Base-by-base conservation (phyloP, 495 filamentous ascomycete genomes). In the Coniosporium apollinis region DNA sequence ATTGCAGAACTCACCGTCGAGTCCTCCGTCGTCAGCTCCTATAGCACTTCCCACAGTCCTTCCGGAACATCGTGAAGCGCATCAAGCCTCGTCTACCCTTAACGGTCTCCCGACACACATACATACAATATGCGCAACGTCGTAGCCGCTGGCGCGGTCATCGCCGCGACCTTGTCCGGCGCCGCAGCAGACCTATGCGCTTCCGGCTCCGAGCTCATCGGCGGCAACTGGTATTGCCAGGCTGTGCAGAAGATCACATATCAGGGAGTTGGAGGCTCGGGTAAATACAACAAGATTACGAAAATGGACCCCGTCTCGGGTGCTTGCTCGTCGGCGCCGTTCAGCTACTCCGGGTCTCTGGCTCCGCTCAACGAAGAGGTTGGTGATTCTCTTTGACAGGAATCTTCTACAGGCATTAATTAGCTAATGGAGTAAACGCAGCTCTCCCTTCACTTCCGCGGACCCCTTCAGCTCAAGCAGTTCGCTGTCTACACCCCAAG, bases 371-470 rank as follows among this genome's bases (percentile, higher is more conserved):
- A 73, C 47, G 74, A 78, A 39, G 73, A 76, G 47, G 79, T 81
- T 54, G 51, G 65, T 57, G 4, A 6, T 2, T 15, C 0, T 31
- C 19, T 33, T 29, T 31, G 37, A 32, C 18, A 10, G 18, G 13
- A 5, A 19, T 34, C 1, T 33, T 2, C 11, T 15, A 7, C 22
- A 26, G 14, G 13, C 5, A 15, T 10, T 19, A 45, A 11, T 15
- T 37, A 5, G 2, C 3, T 26, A 22, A 21, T 24, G 6, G 15
- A n/a, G n/a, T n/a, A n/a, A n/a, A 11, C 19, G 19, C 33, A 82
- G 79, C 51, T 82, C 21, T 77, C 75, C 0, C 33, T 81, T 30
- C 72, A 80, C 46, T 66, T 84, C 49, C 72, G 78, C 24, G 79
- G 77, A 7, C 79, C 79, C 2, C 43, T 79, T 31, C 38, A 58